Evolutionary conservation across 192 early-diverging fungal species (phyloP).

Genomic region (Coemansia sp.): DNA sequence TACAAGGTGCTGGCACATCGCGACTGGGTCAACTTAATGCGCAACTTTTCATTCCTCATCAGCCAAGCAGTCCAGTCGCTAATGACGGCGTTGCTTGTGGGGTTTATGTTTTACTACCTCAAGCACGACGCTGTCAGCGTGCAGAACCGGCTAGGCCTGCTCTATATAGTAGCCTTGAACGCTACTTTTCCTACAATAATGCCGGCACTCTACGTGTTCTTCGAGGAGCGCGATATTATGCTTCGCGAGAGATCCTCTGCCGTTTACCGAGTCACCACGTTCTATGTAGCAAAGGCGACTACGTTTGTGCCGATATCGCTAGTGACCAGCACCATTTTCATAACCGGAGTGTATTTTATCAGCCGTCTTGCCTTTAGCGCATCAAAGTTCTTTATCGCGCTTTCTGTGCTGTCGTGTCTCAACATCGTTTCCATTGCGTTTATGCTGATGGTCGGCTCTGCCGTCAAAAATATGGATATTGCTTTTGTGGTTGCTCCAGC

Average conservation of each 20-base stretch:
- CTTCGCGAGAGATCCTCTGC: constrained; percentile 61
- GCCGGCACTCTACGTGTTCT: constrained; percentile 49
- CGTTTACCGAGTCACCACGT: constrained; percentile 60
- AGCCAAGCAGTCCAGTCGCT: constrained; percentile 42
- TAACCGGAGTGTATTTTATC: constrained; percentile 43
- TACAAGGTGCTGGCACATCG: constrained; percentile 48
- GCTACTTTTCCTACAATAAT: constrained; percentile 59
- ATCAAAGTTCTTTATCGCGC: constrained; percentile 40
- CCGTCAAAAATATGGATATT: constrained; percentile 33
- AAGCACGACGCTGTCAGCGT: constrained; percentile 49
- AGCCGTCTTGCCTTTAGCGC: constrained; percentile 34
- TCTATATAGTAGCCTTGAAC: constrained; percentile 53
- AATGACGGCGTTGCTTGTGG: constrained; percentile 48
- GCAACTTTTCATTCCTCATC: constrained; percentile 37
- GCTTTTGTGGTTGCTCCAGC: constrained; percentile 46
- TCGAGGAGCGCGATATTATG: constrained; percentile 56
- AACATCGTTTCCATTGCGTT: constrained; percentile 47
- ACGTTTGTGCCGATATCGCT: constrained; percentile 50
- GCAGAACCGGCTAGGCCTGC: constrained; percentile 51
- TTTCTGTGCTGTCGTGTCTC: constrained; percentile 35
- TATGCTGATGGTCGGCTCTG: constrained; percentile 46
- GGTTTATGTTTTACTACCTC: constrained; percentile 58
- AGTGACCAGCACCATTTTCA: constrained; percentile 32
- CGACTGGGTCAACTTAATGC: constrained; percentile 48
- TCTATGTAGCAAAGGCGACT: constrained; percentile 61